Evolutionary conservation across 2,329 filamentous ascomycete genomes (phyloP), one percentile per base, ranked within the genome.

Genomic region (Epichloe scottii): DNA sequence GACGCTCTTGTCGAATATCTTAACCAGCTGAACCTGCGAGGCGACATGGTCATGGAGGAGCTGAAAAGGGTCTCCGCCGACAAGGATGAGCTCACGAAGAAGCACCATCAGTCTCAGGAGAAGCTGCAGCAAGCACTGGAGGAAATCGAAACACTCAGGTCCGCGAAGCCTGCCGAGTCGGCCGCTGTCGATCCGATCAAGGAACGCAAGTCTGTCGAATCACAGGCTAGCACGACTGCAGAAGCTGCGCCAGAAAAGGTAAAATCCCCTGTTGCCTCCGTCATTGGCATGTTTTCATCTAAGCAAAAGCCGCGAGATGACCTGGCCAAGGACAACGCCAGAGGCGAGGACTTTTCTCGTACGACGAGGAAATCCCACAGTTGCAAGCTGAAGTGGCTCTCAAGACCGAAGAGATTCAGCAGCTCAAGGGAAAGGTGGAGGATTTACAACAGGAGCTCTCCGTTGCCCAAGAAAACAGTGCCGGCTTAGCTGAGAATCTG

Each of bases 21-120:
- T 30, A 89, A 85, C 58, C 89, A 96, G 66, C 70, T 95, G 40
- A 91, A 84, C 54, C 68, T 90, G 49, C 91, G 94, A 62, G 84
- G 84, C 41, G 88, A 95, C 60, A 94, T 98, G 87, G 83, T 95
- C 3, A 84, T 94, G 79, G 86, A 95, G 44, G 93, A 98, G 67
- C 74, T 96, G 51, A 96, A 94, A 69, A 78, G 89, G 12, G 82
- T 97, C 0, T 85, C 89, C 0, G 77, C 78, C 3, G 90, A 97
- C 62, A 84, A 86, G 53, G 88, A 95, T 54, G 79, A 82, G 15
- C 74, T 86, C 54, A 91, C 89, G 65, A 86, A 84, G 67, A 89
- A 87, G 64, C 71, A 82, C 2, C 80, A 85, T n/a, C 79, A 84
- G 46, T 73, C 77, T 0, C 79, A 89, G 56, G 79, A 83, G 61